phyloP scores from a whole-genome alignment of 2,329 filamentous ascomycete species.

The Grosmannia huntii region DNA sequence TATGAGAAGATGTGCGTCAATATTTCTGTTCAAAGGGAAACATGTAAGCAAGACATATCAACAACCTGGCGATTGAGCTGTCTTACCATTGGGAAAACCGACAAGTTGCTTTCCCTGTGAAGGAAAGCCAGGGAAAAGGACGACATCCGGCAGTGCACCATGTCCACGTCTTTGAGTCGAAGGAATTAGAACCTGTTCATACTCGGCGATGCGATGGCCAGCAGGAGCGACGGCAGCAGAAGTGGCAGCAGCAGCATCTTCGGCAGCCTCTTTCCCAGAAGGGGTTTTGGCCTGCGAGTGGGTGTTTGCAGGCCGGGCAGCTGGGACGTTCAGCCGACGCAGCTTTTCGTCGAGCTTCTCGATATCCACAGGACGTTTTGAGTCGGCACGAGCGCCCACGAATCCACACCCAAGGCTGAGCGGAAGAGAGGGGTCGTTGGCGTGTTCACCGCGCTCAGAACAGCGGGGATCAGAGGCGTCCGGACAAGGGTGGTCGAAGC shows the following conservation, averaged over 20 bases:
- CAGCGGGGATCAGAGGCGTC: slow-evolving; percentile 21
- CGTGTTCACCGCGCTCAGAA: not conserved
- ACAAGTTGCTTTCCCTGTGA: slow-evolving; percentile 24
- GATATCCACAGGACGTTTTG: slow-evolving; percentile 24
- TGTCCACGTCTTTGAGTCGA: slow-evolving; percentile 26
- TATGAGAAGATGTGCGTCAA: slow-evolving; percentile 85
- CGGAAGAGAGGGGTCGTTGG: not conserved
- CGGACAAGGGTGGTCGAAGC: slow-evolving; percentile 33
- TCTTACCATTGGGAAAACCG: slow-evolving; percentile 70
- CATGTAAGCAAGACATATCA: not conserved
- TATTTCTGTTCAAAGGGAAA: slow-evolving; percentile 52
- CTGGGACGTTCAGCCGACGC: slow-evolving; percentile 35
- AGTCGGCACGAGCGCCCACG: slow-evolving; percentile 16
- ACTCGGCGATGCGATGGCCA: slow-evolving; percentile 44
- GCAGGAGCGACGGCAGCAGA: slow-evolving; percentile 15
- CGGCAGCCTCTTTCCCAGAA: not conserved
- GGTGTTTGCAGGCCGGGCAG: not conserved
- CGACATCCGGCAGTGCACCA: not conserved
- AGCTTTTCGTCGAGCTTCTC: slow-evolving; percentile 36
- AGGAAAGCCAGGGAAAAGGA: slow-evolving; percentile 16
- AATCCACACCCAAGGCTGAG: not conserved
- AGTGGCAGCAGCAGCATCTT: not conserved
- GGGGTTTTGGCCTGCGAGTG: not conserved
- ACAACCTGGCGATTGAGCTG: not conserved
- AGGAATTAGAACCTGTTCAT: slow-evolving; percentile 45